phyloP scores from a whole-genome alignment of 306 rosid species.

The Hippophae rhamnoides region DNA sequence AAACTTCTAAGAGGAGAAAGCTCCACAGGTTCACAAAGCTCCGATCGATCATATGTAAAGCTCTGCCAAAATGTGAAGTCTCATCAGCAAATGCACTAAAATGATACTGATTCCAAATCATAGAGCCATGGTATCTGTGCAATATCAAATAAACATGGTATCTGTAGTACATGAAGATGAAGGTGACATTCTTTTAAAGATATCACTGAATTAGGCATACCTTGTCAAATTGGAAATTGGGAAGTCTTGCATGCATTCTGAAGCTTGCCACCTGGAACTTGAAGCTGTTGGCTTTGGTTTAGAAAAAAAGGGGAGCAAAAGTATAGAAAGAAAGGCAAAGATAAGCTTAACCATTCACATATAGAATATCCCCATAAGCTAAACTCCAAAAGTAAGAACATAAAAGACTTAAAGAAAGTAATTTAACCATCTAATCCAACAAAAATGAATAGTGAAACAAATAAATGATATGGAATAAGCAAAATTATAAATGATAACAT shows the following conservation, averaged over 20 bases:
- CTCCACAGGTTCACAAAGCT: constrained; percentile 25
- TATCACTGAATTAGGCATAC: constrained; percentile 29
- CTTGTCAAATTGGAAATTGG: constrained; percentile 32
- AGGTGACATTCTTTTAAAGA: constrained; percentile 1
- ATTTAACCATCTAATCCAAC: too few relatives aligned
- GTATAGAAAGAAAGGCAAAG: constrained; percentile 14
- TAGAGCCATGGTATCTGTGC: constrained; percentile 32
- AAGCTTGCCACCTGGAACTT: constrained; percentile 26
- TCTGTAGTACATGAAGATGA: constrained; percentile 12
- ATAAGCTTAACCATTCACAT: neutral
- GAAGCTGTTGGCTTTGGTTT: constrained; percentile 39
- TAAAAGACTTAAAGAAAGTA: too few relatives aligned
- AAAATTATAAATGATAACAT: too few relatives aligned
- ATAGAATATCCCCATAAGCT: too few relatives aligned
- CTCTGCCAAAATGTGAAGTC: constrained; percentile 23
- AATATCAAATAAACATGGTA: constrained; percentile 23
- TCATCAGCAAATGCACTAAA: constrained; percentile 24
- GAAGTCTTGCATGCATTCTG: constrained; percentile 40
- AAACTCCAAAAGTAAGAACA: too few relatives aligned
- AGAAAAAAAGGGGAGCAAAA: constrained; percentile 11
- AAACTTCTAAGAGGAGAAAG: constrained; percentile 41
- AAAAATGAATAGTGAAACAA: too few relatives aligned
- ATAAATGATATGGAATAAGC: too few relatives aligned
- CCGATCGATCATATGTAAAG: constrained; percentile 28
- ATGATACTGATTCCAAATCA: constrained; percentile 37